Evolutionary conservation across 495 filamentous ascomycete species (phyloP), one percentile per base, ranked within the genome.

Genomic region (Podospora anserina): DNA sequence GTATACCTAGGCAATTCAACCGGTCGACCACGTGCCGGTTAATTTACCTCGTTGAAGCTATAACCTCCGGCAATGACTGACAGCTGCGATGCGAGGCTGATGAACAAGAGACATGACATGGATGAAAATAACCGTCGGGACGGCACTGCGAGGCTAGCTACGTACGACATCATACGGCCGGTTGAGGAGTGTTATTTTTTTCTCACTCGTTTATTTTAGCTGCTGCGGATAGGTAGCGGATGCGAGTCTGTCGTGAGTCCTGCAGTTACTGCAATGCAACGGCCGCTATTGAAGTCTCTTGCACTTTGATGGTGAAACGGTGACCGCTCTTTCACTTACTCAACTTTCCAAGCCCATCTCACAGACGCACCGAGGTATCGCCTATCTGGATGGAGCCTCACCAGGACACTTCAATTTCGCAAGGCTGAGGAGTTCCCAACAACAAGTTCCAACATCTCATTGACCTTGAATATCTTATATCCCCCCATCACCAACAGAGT

Each of bases 81-180:
- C 69, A 70, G 15, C 61, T 65, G 62, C 69, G 66, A 62, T 67
- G 69, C 62, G n/a, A 68, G 68, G 60, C 65, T 59, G 56, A 60
- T 23, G 23, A 23, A 23, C 23, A 30, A 34, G 44, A 6, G 61
- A 18, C 16, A 61, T 30, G 39, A 49, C 39, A 49, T 49, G 39
- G 16, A 49, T 30, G 30, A 61, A 66, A 68, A 68, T 65, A 70
- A 44, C 62, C 69, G 69, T 70, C 66, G 69, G 66, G 61, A 70
- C 65, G 65, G 62, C 53, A 62, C 18, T 67, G 69, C 69, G 63
- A 54, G 34, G 63, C 59, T 58, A 49, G 39, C 39, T 49, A 49
- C 39, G 9, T 49, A 49, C 39, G 39, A 49, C 28, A 19, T 30
- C 16, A 32, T 32, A 63, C 26, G 61, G 27, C 55, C 55, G 55